phyloP scores from a whole-genome alignment of 257 asterid species.

The Phtheirospermum japonicum region DNA sequence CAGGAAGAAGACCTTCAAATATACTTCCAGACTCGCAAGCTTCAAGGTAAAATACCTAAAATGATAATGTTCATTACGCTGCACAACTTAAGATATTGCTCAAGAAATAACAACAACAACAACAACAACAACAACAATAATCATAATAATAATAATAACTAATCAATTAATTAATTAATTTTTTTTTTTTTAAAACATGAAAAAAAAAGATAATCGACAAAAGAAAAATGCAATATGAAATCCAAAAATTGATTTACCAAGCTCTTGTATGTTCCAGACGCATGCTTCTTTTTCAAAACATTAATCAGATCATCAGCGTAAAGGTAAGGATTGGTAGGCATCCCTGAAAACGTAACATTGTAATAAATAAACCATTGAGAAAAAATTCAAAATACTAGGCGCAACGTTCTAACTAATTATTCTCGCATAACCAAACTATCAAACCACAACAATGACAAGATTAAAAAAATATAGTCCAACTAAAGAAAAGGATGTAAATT shows the following conservation, averaged over 20 bases:
- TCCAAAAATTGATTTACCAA: conserved; percentile 47
- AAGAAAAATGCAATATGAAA: background rate
- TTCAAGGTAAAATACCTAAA: conserved; percentile 89
- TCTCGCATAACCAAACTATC: background rate
- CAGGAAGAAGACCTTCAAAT: conserved; percentile 92
- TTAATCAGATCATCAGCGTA: conserved; percentile 71
- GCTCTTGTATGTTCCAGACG: conserved; percentile 85
- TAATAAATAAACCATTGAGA: conserved; percentile 14
- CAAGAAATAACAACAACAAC: background rate
- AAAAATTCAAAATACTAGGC: background rate
- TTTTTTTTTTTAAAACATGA: too few relatives aligned
- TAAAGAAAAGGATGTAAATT: background rate
- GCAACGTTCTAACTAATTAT: background rate
- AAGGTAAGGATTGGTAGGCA: conserved; percentile 81
- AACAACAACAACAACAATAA: too few relatives aligned
- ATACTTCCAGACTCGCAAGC: conserved; percentile 97
- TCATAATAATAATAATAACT: too few relatives aligned
- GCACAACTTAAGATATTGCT: conserved; percentile 18
- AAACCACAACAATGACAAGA: conserved; percentile 2
- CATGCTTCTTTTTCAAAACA: conserved; percentile 73
- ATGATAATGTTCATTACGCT: conserved; percentile 13
- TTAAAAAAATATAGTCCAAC: background rate
- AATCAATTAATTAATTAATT: too few relatives aligned
- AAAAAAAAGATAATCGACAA: background rate
- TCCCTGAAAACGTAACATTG: conserved; percentile 49